Conservation (phyloP, 1,139 yeast genomes). For the Saccharomyces pastorianus region DNA sequence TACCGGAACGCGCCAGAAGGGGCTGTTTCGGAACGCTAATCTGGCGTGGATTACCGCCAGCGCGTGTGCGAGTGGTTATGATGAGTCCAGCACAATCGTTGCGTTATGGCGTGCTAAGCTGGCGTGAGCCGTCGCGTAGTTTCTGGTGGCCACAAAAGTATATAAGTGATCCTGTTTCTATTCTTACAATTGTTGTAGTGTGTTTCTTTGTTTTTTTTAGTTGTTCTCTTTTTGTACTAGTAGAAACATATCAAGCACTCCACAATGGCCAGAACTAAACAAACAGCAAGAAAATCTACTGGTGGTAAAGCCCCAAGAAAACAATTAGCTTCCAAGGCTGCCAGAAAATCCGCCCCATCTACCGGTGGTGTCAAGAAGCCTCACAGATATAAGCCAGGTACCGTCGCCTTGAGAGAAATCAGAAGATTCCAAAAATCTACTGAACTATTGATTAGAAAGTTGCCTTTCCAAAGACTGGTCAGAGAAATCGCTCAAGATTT, state of each 20-base stretch:
- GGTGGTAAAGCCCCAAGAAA: slow-evolving; percentile 99
- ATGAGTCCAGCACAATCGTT: neutral
- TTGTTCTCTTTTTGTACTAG: too few relatives aligned
- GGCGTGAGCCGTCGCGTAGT: neutral
- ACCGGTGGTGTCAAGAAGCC: slow-evolving; percentile 99
- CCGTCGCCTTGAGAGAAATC: slow-evolving; percentile 97
- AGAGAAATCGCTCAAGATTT: slow-evolving; percentile 97
- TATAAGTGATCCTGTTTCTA: neutral
- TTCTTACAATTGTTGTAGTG: too few relatives aligned
- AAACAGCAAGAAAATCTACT: slow-evolving; percentile 96
- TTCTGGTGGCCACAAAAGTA: neutral
- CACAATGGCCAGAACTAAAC: slow-evolving; percentile 98
- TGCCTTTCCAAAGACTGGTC: slow-evolving; percentile 97
- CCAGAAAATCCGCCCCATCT: slow-evolving; percentile 94
- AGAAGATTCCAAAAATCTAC: slow-evolving; percentile 98
- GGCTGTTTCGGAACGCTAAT: neutral
- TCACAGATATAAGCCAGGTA: slow-evolving; percentile 99
- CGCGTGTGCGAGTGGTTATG: neutral
- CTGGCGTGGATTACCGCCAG: neutral
- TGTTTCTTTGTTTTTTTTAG: too few relatives aligned
- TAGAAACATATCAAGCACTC: too few relatives aligned
- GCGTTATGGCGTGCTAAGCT: neutral
- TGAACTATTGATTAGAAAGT: slow-evolving; percentile 90
- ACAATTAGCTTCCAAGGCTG: slow-evolving; percentile 97
- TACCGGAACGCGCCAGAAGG: neutral